Base-by-base conservation (phyloP, 2,329 filamentous ascomycete species). In the Cercospora zeina region DNA sequence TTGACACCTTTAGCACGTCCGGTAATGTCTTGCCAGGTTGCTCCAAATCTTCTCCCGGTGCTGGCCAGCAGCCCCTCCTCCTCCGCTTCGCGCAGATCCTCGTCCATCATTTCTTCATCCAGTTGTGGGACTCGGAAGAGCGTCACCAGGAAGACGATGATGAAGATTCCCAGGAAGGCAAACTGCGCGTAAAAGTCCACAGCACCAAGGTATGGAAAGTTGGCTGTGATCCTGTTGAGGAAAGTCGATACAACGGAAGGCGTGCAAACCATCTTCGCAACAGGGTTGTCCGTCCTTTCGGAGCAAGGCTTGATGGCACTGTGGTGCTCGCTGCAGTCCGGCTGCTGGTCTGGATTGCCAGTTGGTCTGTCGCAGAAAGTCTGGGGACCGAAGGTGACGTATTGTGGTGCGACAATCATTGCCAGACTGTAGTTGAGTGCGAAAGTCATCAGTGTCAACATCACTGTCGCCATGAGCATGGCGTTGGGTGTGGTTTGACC, bases 101-200 rank as follows among this genome's bases (percentile, higher is more conserved):
- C 90, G 67, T 97, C 95, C 7, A 96, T 75, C 71, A 93, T 87
- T 50, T 85, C 83, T 60, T 93, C 81, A 69, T 93, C 86, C 36
- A 96, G 77, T 72, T 84, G 87, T 0, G 93, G 93, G 1, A 91
- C 87, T 45, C 89, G 87, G 82, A 97, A 88, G 0, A 97, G 78
- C 2, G 89, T 86, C 0, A 90, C 89, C 21, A 91, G 62, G 69
- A 96, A 90, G 11, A 96, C 87, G 59, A 96, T 78, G 9, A 96
- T 76, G 76, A 96, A 97, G 19, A 97, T 77, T 24, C 73, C 82
- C 47, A 99, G 78, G 78, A 99, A 97, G 11, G 84, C 89, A 73
- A 97, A 97, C 72, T 99, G 95, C 0, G 92, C 90, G 92, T 93
- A 99, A 76, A 97, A 99, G 68, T 91, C 85, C n/a, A 97, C 80